Percentiles rank a stretch among this genome's conserved stretches.
Evolutionary conservation across 2,329 filamentous ascomycete genomes (phyloP).

Genomic region (Alternaria viburni): DNA sequence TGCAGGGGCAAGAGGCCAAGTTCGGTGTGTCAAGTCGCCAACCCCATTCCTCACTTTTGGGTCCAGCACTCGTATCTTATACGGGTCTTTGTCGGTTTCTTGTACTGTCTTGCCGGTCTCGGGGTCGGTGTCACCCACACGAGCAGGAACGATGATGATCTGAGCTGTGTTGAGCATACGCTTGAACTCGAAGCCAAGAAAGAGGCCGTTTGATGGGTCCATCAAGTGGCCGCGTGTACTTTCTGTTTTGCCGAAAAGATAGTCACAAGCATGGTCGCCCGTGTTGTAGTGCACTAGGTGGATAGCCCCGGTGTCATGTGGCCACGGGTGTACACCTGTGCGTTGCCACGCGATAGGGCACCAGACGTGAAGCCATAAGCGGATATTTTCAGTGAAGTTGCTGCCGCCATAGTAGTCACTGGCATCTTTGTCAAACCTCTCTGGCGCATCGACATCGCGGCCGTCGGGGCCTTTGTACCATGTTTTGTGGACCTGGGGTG

Average conservation of each 20-base stretch:
- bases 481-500: background rate
- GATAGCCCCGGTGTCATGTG: too few relatives aligned
- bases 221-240: background rate
- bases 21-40: too few relatives aligned
- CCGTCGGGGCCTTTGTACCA: background rate
- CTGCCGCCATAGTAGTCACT: background rate
- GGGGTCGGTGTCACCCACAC: background rate
- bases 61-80: background rate
- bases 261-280: background rate
- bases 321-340: too few relatives aligned
- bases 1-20: too few relatives aligned
- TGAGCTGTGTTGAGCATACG: background rate
- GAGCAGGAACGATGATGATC: background rate
- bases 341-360: too few relatives aligned
- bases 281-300: background rate
- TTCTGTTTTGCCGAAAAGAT: background rate
- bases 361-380: too few relatives aligned
- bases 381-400: too few relatives aligned
- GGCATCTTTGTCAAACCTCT: background rate
- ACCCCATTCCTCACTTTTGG: too few relatives aligned
- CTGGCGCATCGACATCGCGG: fast-evolving
- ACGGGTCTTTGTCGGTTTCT: background rate
- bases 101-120: background rate
- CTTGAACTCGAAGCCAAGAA: too few relatives aligned
- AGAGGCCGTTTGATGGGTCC: background rate